Percentiles rank a stretch among this genome's conserved stretches.
These are phyloP conservation scores for Fomitopsis pulvina DNA, from an alignment of 768 basidiomycete species.

Conservation along the genomic window DNA sequence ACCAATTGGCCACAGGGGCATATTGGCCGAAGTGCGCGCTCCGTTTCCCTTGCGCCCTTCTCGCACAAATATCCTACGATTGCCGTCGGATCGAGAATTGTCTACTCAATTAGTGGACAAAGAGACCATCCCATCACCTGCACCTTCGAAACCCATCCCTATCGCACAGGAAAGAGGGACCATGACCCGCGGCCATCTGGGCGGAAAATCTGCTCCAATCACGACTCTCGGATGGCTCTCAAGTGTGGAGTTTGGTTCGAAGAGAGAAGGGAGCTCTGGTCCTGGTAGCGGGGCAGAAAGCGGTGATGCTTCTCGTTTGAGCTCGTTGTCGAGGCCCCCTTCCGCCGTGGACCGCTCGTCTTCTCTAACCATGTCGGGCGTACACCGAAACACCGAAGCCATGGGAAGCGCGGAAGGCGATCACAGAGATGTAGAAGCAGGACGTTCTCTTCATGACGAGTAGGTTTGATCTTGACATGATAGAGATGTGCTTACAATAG, in stretches of 20 bases:
- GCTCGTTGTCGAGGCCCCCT: constrained; percentile 37
- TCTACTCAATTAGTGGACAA: constrained; percentile 27
- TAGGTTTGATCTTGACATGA: constrained; percentile 28
- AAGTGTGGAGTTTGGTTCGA: constrained; percentile 59
- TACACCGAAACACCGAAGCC: constrained; percentile 19
- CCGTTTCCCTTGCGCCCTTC: constrained; percentile 28
- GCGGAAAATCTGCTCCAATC: constrained; percentile 48
- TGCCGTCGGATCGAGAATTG: constrained; percentile 9
- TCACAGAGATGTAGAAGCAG: constrained; percentile 27
- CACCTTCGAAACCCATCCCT: constrained; percentile 9
- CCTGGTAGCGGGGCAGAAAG: constrained; percentile 43
- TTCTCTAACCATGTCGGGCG: constrained; percentile 7
- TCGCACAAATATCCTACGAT: constrained; percentile 4
- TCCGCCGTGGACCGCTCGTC: constrained; percentile 13
- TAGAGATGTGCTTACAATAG: neutral
- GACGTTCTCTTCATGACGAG: constrained; percentile 68
- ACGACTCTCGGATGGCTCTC: constrained; percentile 69
- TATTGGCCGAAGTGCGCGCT: constrained; percentile 67
- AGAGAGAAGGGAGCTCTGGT: constrained; percentile 50
- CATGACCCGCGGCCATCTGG: constrained; percentile 44
- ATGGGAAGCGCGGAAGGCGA: constrained; percentile 43
- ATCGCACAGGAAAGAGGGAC: constrained; percentile 23
- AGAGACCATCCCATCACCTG: constrained; percentile 8
- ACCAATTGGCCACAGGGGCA: constrained; percentile 58
- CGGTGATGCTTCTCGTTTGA: constrained; percentile 39